A percentile compares a stretch with the other conserved stretches of the same genome.
Evolutionary conservation across 2,329 filamentous ascomycete species (phyloP).

Genomic region (Westerdykella aurantiaca): DNA sequence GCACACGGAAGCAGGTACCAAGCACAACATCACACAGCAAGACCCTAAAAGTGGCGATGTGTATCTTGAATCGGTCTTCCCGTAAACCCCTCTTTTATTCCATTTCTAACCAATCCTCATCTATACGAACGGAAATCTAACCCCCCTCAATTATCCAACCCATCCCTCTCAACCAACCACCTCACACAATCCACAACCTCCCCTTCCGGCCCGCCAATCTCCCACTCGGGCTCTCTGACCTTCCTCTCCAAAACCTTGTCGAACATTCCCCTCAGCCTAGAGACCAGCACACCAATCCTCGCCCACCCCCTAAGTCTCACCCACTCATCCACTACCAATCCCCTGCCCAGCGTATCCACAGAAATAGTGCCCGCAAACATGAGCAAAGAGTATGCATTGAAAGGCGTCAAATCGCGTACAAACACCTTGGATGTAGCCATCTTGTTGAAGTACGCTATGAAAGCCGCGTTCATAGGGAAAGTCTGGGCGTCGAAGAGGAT

Average conservation of each 20-base stretch:
- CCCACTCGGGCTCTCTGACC: constrained; percentile 66
- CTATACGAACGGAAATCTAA: background rate
- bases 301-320: constrained; percentile 84
- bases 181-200: constrained; percentile 71
- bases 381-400: constrained; percentile 82
- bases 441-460: constrained; percentile 85
- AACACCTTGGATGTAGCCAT: constrained; percentile 92
- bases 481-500: constrained; percentile 77
- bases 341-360: constrained; percentile 80
- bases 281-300: constrained; percentile 83
- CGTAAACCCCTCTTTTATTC: background rate
- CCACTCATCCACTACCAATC: constrained; percentile 89
- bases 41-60: background rate
- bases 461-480: constrained; percentile 68
- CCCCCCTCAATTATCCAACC: constrained; percentile 55
- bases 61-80: background rate
- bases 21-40: background rate
- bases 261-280: constrained; percentile 75
- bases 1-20: background rate
- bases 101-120: background rate
- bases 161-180: constrained; percentile 82
- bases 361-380: constrained; percentile 81
- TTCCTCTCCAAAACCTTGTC: constrained; percentile 77
- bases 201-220: constrained; percentile 44
- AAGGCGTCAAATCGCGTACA: constrained; percentile 83